These are phyloP conservation scores for Candida xyloterini DNA, from an alignment of 805 yeast genomes.

Conservation along the genomic window DNA sequence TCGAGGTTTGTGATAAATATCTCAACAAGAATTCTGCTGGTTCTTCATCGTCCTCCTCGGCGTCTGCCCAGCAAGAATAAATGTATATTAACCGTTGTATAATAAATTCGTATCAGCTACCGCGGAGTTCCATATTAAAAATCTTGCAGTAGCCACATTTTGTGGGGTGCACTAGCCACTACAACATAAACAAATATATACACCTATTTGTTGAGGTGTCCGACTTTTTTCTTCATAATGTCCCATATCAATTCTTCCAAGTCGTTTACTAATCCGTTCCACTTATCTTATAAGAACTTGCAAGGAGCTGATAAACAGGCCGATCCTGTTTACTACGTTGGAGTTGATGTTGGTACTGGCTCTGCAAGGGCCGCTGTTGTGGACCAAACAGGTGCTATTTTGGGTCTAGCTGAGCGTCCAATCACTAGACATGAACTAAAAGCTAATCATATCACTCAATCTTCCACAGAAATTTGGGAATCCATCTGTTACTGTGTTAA, in stretches of 20 bases:
- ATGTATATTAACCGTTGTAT: neutral
- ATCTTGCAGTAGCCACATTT: slow-evolving; percentile 1
- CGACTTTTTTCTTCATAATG: slow-evolving; percentile 3
- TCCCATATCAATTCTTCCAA: slow-evolving; percentile 18
- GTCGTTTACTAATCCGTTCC: slow-evolving; percentile 33
- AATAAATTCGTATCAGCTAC: slow-evolving; percentile 3
- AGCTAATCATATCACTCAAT: slow-evolving; percentile 77
- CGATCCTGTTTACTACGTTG: slow-evolving; percentile 35
- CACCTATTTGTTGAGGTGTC: neutral
- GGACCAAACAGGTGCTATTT: slow-evolving; percentile 76
- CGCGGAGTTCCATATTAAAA: slow-evolving; percentile 10
- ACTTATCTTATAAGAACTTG: slow-evolving; percentile 34
- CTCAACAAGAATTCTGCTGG: slow-evolving; percentile 12
- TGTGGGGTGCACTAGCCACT: slow-evolving; percentile 13
- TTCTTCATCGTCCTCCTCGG: slow-evolving; percentile 10
- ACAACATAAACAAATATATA: neutral
- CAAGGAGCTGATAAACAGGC: slow-evolving; percentile 20
- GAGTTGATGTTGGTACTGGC: slow-evolving; percentile 80
- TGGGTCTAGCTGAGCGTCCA: slow-evolving; percentile 75
- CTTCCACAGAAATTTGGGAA: slow-evolving; percentile 88
- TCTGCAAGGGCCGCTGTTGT: slow-evolving; percentile 93
- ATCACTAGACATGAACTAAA: slow-evolving; percentile 74
- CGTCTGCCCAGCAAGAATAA: slow-evolving; percentile 9
- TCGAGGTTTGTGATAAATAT: slow-evolving; percentile 50
- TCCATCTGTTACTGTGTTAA: slow-evolving; percentile 80